Percentiles rank a stretch among this genome's conserved stretches.
These are phyloP conservation scores for Cercospora zeae-maydis DNA, from an alignment of 2,329 filamentous ascomycete species.

Conservation along the genomic window DNA sequence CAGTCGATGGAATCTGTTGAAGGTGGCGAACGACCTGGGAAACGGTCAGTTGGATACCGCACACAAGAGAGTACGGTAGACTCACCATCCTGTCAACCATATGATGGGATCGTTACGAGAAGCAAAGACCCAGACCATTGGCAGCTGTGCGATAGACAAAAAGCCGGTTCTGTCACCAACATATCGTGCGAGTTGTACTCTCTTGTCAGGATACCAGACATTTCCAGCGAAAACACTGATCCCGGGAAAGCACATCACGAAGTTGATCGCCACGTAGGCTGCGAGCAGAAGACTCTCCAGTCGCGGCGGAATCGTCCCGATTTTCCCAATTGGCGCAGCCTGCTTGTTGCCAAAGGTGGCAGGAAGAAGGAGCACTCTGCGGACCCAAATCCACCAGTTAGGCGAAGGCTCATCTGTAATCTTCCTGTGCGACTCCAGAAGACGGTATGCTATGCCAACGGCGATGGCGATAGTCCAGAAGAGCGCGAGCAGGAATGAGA, in stretches of 20 bases:
- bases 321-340: constrained; percentile 42
- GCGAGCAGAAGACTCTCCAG: constrained; percentile 46
- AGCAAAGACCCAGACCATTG: constrained; percentile 63
- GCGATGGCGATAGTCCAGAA: constrained; percentile 42
- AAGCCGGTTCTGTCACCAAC: constrained; percentile 62
- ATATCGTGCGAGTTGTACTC: constrained; percentile 50
- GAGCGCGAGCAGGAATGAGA: constrained; percentile 30
- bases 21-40: constrained; percentile 55
- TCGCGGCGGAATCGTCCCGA: constrained; percentile 47
- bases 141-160: constrained; percentile 61
- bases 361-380: constrained; percentile 43
- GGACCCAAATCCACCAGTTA: constrained; percentile 31
- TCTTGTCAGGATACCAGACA: constrained; percentile 38
- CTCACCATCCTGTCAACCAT: constrained; percentile 62
- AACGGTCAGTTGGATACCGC: background rate
- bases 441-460: constrained; percentile 36
- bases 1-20: constrained; percentile 66
- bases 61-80: background rate
- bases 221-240: constrained; percentile 48
- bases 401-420: constrained; percentile 12
- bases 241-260: constrained; percentile 43
- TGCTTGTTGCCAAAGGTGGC: constrained; percentile 43
- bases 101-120: constrained; percentile 64
- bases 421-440: constrained; percentile 26
- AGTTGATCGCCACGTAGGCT: constrained; percentile 46